A percentile compares a stretch with the other conserved stretches of the same genome.
phyloP scores from a whole-genome alignment of 1,284 basidiomycete genomes.

The Apiotrichum mycotoxinovorans region DNA sequence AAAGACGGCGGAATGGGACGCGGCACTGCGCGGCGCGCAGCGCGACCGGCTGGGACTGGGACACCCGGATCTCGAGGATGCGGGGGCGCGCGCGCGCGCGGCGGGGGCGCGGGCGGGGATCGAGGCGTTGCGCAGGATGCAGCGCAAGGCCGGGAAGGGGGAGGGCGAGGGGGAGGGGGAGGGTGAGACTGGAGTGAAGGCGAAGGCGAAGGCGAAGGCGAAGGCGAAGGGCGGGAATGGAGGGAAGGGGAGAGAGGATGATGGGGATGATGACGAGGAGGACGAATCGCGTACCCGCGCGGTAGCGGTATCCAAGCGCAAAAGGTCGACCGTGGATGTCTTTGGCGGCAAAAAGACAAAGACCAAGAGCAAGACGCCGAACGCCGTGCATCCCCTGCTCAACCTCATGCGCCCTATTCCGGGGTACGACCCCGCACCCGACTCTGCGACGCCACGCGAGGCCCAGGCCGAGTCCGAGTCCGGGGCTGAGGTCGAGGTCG shows the following conservation, averaged over 20 bases:
- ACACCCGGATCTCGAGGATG: constrained; percentile 31
- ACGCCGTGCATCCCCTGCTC: constrained; percentile 10
- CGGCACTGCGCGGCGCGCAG: constrained; percentile 10
- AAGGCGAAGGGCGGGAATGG: not conserved
- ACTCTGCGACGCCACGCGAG: not conserved
- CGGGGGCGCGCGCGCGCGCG: not conserved
- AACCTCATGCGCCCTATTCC: constrained; percentile 16
- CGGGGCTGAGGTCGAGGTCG: not conserved
- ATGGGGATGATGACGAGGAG: constrained; percentile 11
- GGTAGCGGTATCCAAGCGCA: constrained; percentile 26
- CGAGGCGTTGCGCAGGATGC: constrained; percentile 9
- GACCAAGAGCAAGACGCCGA: constrained; percentile 12
- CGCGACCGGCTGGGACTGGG: constrained; percentile 35
- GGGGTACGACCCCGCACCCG: constrained; percentile 7
- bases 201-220: constrained; percentile 13
- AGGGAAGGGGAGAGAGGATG: not conserved
- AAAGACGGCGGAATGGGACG: constrained; percentile 15
- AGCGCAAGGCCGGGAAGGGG: constrained; percentile 5
- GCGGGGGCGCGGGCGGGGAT: constrained; percentile 9
- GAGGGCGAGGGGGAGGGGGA: constrained; percentile 11
- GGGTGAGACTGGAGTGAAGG: constrained; percentile 11
- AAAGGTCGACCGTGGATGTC: constrained; percentile 25
- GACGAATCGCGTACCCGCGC: constrained; percentile 13
- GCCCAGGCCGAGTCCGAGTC: not conserved
- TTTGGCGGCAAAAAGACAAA: constrained; percentile 29